Evolutionary conservation across 306 rosid species (phyloP).

Genomic region (Trichosanthes cucumerina): DNA sequence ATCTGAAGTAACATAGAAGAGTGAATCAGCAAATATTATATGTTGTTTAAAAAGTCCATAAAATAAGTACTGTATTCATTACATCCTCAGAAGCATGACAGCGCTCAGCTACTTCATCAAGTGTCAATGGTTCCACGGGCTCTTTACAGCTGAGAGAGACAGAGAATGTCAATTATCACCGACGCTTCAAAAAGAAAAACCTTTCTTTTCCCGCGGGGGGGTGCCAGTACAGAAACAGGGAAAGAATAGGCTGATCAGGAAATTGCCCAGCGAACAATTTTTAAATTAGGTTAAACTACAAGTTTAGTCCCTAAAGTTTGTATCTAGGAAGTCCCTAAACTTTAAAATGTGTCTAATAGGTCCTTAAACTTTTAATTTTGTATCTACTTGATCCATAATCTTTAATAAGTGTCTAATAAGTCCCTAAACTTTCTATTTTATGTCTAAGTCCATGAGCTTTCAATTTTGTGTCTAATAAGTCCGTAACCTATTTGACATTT

Average conservation of each 20-base stretch:
- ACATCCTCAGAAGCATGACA: slow-evolving; percentile 79
- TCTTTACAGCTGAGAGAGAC: slow-evolving; percentile 46
- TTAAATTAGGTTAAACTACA: no score
- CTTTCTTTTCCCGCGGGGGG: neutral
- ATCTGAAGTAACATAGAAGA: slow-evolving; percentile 30
- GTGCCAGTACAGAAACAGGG: neutral
- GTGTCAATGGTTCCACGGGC: slow-evolving; percentile 47
- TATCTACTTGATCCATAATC: no score
- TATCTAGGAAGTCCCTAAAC: no score
- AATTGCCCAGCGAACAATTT: neutral
- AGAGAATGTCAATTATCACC: neutral
- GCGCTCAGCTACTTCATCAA: slow-evolving; percentile 47
- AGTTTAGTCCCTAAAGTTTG: no score
- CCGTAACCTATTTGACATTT: no score
- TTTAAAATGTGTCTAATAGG: no score
- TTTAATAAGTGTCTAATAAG: no score
- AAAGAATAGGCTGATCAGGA: neutral
- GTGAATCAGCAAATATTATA: slow-evolving; percentile 6
- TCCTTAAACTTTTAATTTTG: no score
- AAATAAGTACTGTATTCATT: neutral
- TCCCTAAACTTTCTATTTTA: no score
- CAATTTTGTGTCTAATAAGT: no score
- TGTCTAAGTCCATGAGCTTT: no score
- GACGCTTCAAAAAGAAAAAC: neutral
- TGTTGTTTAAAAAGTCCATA: neutral